Conservation (phyloP, 2,329 filamentous ascomycete genomes). For the Fusarium nanum region DNA sequence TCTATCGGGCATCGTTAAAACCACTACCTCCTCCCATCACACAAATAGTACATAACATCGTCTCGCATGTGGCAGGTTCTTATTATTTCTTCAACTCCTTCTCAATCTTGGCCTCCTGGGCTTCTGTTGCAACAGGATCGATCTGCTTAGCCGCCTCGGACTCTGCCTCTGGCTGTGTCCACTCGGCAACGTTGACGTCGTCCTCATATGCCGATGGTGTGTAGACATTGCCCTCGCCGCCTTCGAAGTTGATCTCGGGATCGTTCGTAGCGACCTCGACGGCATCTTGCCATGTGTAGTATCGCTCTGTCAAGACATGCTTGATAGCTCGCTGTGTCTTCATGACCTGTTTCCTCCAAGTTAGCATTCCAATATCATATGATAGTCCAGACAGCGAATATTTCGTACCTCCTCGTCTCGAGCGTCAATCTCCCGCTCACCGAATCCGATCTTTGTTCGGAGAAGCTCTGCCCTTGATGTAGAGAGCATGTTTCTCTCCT, state of each 20-base stretch:
- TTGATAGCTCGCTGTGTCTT: constrained; percentile 85
- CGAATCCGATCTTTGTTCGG: constrained; percentile 77
- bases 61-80: neutral
- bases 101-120: constrained; percentile 34
- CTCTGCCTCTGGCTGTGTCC: constrained; percentile 42
- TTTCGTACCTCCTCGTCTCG: constrained; percentile 76
- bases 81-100: constrained; percentile 42
- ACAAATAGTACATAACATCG: constrained; percentile 30
- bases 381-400: neutral
- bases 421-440: constrained; percentile 71
- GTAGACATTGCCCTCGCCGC: constrained; percentile 61
- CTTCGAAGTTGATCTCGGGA: constrained; percentile 71
- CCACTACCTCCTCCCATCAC: constrained; percentile 6
- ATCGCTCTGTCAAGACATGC: constrained; percentile 86
- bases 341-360: constrained; percentile 66
- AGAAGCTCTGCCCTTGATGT: constrained; percentile 78
- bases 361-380: constrained; percentile 19
- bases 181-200: constrained; percentile 44
- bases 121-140: constrained; percentile 28
- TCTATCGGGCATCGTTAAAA: constrained; percentile 2
- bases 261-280: constrained; percentile 73
- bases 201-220: constrained; percentile 57
- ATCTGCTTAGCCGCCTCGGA: constrained; percentile 28
- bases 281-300: constrained; percentile 87
- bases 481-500: constrained; percentile 89